These are phyloP conservation scores for Cyclotella cryptica DNA, from an alignment of 108 stramenopile species.

Conservation along the genomic window DNA sequence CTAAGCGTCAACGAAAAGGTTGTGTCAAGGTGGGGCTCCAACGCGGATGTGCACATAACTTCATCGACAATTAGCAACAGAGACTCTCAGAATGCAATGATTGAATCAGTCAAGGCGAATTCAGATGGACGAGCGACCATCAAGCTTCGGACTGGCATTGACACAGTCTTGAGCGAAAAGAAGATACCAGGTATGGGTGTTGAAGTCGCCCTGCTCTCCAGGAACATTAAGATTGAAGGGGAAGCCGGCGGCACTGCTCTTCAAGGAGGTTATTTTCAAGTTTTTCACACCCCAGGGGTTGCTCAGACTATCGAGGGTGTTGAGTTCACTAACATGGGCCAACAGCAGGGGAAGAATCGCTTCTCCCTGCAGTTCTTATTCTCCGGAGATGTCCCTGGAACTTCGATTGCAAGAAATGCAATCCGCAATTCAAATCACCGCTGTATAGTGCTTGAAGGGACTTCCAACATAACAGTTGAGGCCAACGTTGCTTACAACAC, in stretches of 20 bases:
- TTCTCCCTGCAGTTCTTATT: conserved; percentile 69
- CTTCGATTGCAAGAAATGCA: conserved; percentile 62
- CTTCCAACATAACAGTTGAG: conserved; percentile 56
- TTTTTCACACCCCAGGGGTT: conserved; percentile 65
- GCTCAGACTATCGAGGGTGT: conserved; percentile 66
- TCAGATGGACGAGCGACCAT: conserved; percentile 50
- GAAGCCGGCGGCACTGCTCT: conserved; percentile 32
- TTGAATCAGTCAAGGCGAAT: conserved; percentile 27
- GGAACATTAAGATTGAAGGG: conserved; percentile 72
- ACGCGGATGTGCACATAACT: conserved; percentile 65
- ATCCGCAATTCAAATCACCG: conserved; percentile 68
- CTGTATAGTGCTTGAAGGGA: conserved; percentile 68
- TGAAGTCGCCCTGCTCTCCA: conserved; percentile 66
- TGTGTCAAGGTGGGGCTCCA: conserved; percentile 47
- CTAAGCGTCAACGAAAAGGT: conserved; percentile 22
- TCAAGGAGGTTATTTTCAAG: conserved; percentile 60
- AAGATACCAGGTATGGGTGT: conserved; percentile 60
- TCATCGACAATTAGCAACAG: conserved; percentile 53
- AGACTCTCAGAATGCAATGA: conserved; percentile 48
- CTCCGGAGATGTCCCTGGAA: conserved; percentile 46
- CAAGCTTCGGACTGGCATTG: conserved; percentile 46
- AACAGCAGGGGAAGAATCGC: conserved; percentile 50
- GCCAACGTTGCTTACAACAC: conserved; percentile 66
- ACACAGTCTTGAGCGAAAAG: conserved; percentile 42
- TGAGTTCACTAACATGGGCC: conserved; percentile 63